Base-by-base conservation (phyloP, 2,329 filamentous ascomycete genomes). In the Epichloe sylvatica region DNA sequence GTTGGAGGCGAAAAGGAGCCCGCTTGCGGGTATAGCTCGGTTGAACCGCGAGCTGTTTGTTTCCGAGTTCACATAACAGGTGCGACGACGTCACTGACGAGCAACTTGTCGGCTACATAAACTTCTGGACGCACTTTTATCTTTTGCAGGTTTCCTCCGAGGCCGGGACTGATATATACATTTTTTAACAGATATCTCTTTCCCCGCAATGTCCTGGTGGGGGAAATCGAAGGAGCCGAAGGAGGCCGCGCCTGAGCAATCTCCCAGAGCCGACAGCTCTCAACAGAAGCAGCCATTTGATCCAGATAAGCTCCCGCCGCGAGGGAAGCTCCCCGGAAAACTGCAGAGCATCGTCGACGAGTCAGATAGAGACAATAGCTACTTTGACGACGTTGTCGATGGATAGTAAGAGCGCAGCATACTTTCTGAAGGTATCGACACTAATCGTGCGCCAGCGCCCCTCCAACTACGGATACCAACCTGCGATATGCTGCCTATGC, bases 401-500 rank as follows among this genome's bases (percentile, higher is more conserved):
- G 85, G 87, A 67, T 82, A 83, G 86, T 90, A 77, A 55, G 83
- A 77, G 44, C 47, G 52, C 39, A 17, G 19, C 39, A 23, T 45
- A 37, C 53, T 50, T 7, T 23, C 43, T n/a, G 5, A n/a, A n/a
- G 41, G 39, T 35, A 25, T 8, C 51, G 30, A 52, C 47, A 43
- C 45, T 58, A 19, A 56, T 47, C 5, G 1, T 23, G 13, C 19
- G 36, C 17, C 62, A 68, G 65, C 49, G 65, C 57, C 13, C 76
- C 81, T 50, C 84, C 94, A 59, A 86, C 88, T 5, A 96, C 88
- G 52, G 87, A 96, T 49, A 85, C 81, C 57, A 83, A 81, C 57
- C 72, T 94, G 60, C 85, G 92, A 61, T 98, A 97, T 69, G 91
- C 90, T 51, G 92, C 86, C 57, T 98, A 98, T 69, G 87, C 88